Conservation (phyloP, 805 yeast species). For the Suhomyces emberorum region DNA sequence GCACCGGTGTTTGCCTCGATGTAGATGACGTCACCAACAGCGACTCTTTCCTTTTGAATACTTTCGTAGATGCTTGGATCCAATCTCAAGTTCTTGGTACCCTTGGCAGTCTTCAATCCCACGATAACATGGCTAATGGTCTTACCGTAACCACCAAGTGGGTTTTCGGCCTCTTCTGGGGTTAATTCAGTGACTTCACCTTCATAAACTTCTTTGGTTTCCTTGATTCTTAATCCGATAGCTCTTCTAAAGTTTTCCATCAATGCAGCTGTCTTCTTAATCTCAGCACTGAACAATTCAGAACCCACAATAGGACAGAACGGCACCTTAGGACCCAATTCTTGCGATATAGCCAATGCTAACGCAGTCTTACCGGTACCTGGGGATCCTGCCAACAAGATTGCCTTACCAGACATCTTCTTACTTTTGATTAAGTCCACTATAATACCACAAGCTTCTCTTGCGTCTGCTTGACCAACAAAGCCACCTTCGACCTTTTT, state of each 20-base stretch:
- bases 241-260: constrained; percentile 97
- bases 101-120: constrained; percentile 89
- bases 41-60: constrained; percentile 89
- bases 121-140: constrained; percentile 92
- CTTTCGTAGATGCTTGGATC: constrained; percentile 93
- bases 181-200: constrained; percentile 96
- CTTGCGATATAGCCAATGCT: constrained; percentile 94
- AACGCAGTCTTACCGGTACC: constrained; percentile 98
- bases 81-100: constrained; percentile 82
- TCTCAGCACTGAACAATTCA: constrained; percentile 93
- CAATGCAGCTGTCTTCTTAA: constrained; percentile 91
- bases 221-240: constrained; percentile 92
- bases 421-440: constrained; percentile 91
- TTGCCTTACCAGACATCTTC: constrained; percentile 94
- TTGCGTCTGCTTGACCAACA: constrained; percentile 71
- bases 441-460: constrained; percentile 92
- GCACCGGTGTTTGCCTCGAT: constrained; percentile 98
- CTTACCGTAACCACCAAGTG: constrained; percentile 96
- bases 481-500: constrained; percentile 85
- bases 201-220: constrained; percentile 95
- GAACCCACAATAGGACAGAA: constrained; percentile 96
- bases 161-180: constrained; percentile 95
- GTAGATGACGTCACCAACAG: constrained; percentile 95
- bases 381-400: constrained; percentile 93
- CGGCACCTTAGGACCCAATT: constrained; percentile 94